Conservation (phyloP, 73 alveolate species). For the Paramecium caudatum region DNA sequence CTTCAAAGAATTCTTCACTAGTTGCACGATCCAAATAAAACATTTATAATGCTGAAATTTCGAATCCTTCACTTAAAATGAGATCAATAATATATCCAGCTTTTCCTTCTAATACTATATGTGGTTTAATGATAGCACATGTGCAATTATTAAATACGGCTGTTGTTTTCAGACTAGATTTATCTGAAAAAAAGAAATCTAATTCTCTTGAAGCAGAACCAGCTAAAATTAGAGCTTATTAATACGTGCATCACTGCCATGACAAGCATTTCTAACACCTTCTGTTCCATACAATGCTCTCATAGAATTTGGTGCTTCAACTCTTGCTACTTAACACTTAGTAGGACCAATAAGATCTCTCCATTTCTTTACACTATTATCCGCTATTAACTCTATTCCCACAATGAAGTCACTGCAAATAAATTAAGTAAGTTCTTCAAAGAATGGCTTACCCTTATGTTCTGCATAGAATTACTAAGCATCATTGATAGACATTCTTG, state of each 20-base stretch:
- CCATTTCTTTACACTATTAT: constrained; percentile 94
- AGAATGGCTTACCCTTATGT: constrained; percentile 93
- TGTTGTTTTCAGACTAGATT: constrained; percentile 81
- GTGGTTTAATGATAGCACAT: constrained; percentile 97
- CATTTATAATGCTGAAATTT: constrained; percentile 95
- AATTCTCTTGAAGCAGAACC: constrained; percentile 93
- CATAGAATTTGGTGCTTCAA: constrained; percentile 91
- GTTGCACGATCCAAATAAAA: constrained; percentile 91
- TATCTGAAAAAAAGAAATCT: constrained; percentile 89
- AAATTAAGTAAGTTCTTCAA: constrained; percentile 86
- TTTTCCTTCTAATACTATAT: constrained; percentile 86
- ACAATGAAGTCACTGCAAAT: constrained; percentile 95
- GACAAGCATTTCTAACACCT: constrained; percentile 96
- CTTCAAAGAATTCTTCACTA: constrained; percentile 98
- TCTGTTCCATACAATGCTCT: constrained; percentile 97
- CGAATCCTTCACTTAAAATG: constrained; percentile 97
- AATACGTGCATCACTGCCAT: constrained; percentile 91
- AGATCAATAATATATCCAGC: constrained; percentile 96
- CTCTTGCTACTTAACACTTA: constrained; percentile 87
- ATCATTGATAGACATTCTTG: constrained; percentile 84
- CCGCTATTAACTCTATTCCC: constrained; percentile 96
- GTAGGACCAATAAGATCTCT: constrained; percentile 97
- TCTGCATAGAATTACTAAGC: constrained; percentile 94
- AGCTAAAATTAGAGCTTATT: constrained; percentile 66
- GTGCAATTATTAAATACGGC: constrained; percentile 94